These are phyloP conservation scores for Purshia tridentata DNA, from an alignment of 306 rosid species.

Conservation along the genomic window DNA sequence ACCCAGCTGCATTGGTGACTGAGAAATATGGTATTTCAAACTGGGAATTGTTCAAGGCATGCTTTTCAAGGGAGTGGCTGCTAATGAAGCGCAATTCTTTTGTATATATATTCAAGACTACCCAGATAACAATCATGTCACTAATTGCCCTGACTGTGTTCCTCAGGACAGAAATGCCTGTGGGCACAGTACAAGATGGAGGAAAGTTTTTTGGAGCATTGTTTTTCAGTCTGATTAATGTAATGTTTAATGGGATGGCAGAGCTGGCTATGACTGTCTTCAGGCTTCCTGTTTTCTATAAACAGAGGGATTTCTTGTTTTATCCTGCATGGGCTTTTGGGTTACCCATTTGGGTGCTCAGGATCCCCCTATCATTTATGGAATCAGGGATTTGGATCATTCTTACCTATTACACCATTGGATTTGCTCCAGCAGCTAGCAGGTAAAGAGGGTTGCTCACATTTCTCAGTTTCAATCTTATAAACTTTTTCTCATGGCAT, in stretches of 20 bases:
- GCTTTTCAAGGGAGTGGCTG: constrained; percentile 73
- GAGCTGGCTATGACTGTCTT: constrained; percentile 58
- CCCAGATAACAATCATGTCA: constrained; percentile 55
- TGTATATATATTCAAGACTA: constrained; percentile 55
- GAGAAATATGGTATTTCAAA: constrained; percentile 67
- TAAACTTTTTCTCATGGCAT: neutral
- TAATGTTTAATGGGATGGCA: constrained; percentile 80
- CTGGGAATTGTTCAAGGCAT: constrained; percentile 67
- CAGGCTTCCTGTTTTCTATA: constrained; percentile 67
- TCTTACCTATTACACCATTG: constrained; percentile 76
- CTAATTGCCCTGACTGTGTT: constrained; percentile 58
- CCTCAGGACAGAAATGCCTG: constrained; percentile 58
- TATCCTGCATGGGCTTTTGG: constrained; percentile 83
- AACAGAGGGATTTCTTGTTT: constrained; percentile 73
- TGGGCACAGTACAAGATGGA: constrained; percentile 46
- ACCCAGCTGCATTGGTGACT: constrained; percentile 69
- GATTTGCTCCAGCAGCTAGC: constrained; percentile 73
- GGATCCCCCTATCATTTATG: constrained; percentile 64
- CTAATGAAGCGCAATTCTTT: constrained; percentile 63
- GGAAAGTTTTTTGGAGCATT: constrained; percentile 66
- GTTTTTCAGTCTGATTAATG: constrained; percentile 55
- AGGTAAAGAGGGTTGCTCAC: constrained; percentile 40
- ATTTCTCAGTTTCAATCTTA: neutral
- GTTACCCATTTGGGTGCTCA: constrained; percentile 68
- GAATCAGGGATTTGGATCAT: constrained; percentile 71